Evolutionary conservation across 2,329 filamentous ascomycete genomes (phyloP).

Genomic region (Blastomyces silverae): DNA sequence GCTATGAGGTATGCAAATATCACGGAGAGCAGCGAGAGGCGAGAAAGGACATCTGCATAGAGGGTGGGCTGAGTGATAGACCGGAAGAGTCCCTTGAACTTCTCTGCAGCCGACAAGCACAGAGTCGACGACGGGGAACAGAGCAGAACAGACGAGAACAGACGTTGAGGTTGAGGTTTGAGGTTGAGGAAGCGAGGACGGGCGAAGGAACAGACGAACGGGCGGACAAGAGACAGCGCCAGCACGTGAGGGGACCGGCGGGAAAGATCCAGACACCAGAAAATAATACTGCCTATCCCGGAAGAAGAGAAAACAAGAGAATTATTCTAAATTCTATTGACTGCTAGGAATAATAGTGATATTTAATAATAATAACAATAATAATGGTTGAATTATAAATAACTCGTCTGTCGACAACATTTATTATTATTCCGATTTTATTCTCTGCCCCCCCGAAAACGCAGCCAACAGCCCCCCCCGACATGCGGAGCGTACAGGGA

Average conservation of each 20-base stretch:
- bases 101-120: constrained; percentile 13
- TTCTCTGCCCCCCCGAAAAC: background rate
- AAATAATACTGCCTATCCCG: too few species aligned
- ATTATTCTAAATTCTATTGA: background rate
- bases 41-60: constrained; percentile 2
- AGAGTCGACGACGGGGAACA: constrained; percentile 1
- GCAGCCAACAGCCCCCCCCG: background rate
- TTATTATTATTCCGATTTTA: too few species aligned
- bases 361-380: background rate
- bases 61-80: background rate
- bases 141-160: constrained; percentile 2
- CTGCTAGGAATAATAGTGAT: background rate
- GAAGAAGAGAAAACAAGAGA: background rate
- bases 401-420: too few species aligned
- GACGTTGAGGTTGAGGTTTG: background rate
- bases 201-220: too few species aligned
- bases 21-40: constrained; percentile 10
- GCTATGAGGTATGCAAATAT: constrained; percentile 3
- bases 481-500: background rate
- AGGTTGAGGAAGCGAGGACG: background rate
- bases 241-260: background rate
- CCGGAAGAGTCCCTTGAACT: background rate
- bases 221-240: background rate
- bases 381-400: background rate
- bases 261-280: too few species aligned